Evolutionary conservation across 768 basidiomycete species (phyloP).

Genomic region (Melanogaster broomeanus): DNA sequence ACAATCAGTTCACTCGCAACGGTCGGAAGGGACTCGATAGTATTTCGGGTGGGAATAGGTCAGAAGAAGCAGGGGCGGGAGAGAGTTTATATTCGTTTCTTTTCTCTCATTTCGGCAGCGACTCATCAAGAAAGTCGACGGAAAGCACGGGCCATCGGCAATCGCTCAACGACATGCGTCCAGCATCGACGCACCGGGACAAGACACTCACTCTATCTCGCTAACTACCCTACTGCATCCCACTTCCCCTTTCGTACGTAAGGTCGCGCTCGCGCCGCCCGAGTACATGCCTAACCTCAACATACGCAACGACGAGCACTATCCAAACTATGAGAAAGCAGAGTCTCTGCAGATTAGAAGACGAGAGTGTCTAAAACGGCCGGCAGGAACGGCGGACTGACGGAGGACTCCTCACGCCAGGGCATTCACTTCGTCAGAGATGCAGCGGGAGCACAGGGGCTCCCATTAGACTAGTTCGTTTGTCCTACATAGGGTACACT

Average conservation of each 20-base stretch:
- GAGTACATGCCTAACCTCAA: background rate
- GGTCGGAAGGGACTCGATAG: background rate
- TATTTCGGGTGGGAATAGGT: background rate
- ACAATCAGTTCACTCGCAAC: background rate
- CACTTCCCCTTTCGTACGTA: background rate
- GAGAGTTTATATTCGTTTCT: too few relatives aligned
- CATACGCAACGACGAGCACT: background rate
- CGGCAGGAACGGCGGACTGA: background rate
- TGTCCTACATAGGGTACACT: constrained; percentile 4
- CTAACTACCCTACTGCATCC: background rate
- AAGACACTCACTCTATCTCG: background rate
- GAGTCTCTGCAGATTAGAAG: background rate
- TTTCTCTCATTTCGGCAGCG: too few relatives aligned
- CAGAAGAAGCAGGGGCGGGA: background rate
- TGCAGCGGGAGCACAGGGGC: background rate
- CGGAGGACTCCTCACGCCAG: background rate
- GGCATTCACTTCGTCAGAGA: constrained; percentile 1
- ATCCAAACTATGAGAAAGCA: background rate
- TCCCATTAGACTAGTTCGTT: background rate
- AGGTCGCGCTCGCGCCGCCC: background rate
- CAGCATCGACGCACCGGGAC: background rate
- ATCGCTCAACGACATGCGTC: background rate
- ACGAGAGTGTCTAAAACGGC: background rate
- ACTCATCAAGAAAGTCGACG: background rate
- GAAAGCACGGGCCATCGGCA: background rate